Evolutionary conservation across 1,139 yeast species (phyloP).

Genomic region (Sugiyamaella castrensis): DNA sequence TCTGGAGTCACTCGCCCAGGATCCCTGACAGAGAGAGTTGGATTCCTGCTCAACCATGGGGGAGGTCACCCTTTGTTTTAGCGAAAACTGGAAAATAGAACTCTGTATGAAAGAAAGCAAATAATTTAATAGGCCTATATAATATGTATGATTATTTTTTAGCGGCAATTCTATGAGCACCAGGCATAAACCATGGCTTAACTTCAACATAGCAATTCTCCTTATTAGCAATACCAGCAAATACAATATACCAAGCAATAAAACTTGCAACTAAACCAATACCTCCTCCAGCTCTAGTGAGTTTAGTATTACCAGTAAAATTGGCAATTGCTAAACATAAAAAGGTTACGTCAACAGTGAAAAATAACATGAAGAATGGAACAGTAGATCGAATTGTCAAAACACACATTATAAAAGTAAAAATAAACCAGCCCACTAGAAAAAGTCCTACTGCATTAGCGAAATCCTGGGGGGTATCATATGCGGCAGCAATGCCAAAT

Average conservation of each 20-base stretch:
- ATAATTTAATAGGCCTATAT: no score
- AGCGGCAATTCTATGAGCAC: constrained; percentile 9
- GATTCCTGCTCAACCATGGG: no score
- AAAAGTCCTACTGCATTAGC: constrained; percentile 71
- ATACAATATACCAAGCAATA: constrained; percentile 84
- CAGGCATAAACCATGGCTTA: constrained; percentile 14
- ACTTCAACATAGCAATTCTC: constrained; percentile 12
- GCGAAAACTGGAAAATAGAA: no score
- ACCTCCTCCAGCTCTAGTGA: constrained; percentile 68
- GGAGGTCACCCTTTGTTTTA: no score
- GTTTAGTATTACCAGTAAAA: constrained; percentile 37
- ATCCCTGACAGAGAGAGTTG: no score
- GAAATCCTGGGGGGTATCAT: constrained; percentile 42
- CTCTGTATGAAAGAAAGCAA: no score
- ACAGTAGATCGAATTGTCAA: constrained; percentile 77
- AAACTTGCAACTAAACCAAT: constrained; percentile 72
- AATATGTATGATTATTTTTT: not conserved
- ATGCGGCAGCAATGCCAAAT: constrained; percentile 71
- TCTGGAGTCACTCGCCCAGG: no score
- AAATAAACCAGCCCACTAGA: constrained; percentile 72
- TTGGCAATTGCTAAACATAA: constrained; percentile 63
- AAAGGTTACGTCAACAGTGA: constrained; percentile 62
- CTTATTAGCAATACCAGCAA: constrained; percentile 71
- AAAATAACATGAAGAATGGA: constrained; percentile 67
- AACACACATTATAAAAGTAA: constrained; percentile 63